These are phyloP conservation scores for Cercospora sesami DNA, from an alignment of 2,329 filamentous ascomycete species.

Conservation along the genomic window DNA sequence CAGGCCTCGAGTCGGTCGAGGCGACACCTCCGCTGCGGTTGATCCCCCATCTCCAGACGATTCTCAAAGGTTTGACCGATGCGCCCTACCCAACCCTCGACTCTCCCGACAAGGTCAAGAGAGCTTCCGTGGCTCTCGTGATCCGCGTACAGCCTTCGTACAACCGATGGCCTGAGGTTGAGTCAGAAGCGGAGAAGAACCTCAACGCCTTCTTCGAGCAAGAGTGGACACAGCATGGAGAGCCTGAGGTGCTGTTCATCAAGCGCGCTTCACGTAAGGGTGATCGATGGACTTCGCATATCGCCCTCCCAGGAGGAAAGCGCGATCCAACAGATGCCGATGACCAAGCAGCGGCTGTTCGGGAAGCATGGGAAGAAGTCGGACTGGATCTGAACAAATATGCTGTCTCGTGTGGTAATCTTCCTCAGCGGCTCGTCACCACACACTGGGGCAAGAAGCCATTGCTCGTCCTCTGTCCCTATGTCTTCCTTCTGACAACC, in stretches of 20 bases:
- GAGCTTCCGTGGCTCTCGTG: slow-evolving; percentile 66
- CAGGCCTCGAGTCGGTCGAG: slow-evolving; percentile 3
- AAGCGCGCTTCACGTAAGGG: slow-evolving; percentile 65
- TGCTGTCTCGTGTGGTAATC: slow-evolving; percentile 57
- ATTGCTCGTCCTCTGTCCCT: slow-evolving; percentile 69
- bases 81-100: slow-evolving; percentile 53
- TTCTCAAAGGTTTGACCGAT: slow-evolving; percentile 46
- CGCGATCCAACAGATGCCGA: slow-evolving; percentile 64
- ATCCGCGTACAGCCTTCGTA: slow-evolving; percentile 62
- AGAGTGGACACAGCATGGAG: slow-evolving; percentile 64
- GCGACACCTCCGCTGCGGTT: slow-evolving; percentile 29
- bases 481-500: slow-evolving; percentile 63
- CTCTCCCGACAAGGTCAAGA: slow-evolving; percentile 54
- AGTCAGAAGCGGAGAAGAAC: slow-evolving; percentile 25
- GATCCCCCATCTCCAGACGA: slow-evolving; percentile 43
- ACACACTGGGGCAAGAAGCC: slow-evolving; percentile 65
- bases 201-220: slow-evolving; percentile 62
- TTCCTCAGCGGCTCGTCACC: slow-evolving; percentile 66
- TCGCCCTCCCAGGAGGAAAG: slow-evolving; percentile 68
- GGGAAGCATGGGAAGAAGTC: slow-evolving; percentile 67
- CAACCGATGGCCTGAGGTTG: slow-evolving; percentile 50
- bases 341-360: slow-evolving; percentile 62
- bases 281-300: slow-evolving; percentile 69
- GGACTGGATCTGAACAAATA: slow-evolving; percentile 54
- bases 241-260: slow-evolving; percentile 70